Evolutionary conservation across 352 stramenopile species (phyloP), one percentile per base, ranked within the genome.

Genomic region (Chrysophaeum taylorii): DNA sequence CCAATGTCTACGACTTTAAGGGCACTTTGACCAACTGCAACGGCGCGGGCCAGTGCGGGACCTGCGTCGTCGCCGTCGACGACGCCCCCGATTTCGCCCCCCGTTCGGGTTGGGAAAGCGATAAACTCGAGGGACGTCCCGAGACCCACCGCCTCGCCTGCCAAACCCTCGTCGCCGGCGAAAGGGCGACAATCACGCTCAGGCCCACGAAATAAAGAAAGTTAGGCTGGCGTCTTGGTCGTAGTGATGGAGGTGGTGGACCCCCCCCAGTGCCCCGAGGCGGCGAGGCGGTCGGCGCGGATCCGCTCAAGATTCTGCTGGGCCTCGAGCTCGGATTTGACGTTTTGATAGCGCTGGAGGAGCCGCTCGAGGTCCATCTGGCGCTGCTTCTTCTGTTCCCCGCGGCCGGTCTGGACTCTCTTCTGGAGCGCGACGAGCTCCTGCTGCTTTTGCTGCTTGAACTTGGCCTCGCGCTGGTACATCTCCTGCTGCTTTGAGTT

Each of bases 331-430:
- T 96, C 91, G 18, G 84, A 86, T 68, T 97, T 97, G 64, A 96
- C 89, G 77, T 97, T 97, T 70, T 96, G 88, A 76, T 97, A 97
- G 39, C 89, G 76, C 76, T 96, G 89, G 61, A 95, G 77, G 9
- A 96, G 70, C 62, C 86, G 77, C 75, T 97, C 92, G 12, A 98
- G 80, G 70, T 96, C 91, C 36, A 93, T 74, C 70, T 96, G 90
- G 2, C 91, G 83, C 75, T 95, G 90, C 74, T 97, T 96, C 76
- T 96, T 96, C 73, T 95, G 88, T 62, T 96, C 90, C 76, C 96
- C 91, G 61, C 89, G 86, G 0, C 90, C 91, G 0, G 87, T 92
- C 78, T 96, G 88, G 57, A 97, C 93, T 23, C 92, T 83, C 78
- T 97, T 97, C 70, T 93, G 81, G 39, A 97, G 81, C 31, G 91